Conservation (phyloP, 495 filamentous ascomycete species). For the Penicillium argentinense region DNA sequence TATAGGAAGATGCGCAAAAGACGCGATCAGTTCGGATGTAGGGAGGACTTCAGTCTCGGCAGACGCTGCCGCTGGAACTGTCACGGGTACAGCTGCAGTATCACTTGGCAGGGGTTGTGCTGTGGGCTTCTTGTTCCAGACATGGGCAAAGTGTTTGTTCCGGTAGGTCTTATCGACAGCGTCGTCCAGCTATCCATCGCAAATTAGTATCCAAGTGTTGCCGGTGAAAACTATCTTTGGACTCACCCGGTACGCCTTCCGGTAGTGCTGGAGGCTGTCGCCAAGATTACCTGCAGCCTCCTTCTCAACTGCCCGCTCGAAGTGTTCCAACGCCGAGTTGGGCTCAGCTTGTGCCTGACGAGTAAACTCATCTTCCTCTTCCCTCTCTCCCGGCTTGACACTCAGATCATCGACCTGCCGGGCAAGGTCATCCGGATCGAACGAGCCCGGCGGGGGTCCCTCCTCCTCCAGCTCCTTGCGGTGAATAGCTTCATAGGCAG, state of each 20-base stretch:
- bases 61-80: conserved; percentile 50
- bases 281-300: conserved; percentile 82
- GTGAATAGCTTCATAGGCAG: conserved; percentile 32
- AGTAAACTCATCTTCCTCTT: conserved; percentile 34
- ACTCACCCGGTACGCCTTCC: conserved; percentile 80
- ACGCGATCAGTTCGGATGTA: conserved; percentile 68
- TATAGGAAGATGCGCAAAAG: conserved; percentile 69
- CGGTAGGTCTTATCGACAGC: conserved; percentile 82
- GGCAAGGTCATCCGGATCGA: conserved; percentile 41
- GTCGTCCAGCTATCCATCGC: conserved; percentile 83
- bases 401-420: conserved; percentile 39
- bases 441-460: conserved; percentile 36
- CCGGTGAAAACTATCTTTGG: too few relatives aligned
- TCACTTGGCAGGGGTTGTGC: conserved; percentile 54
- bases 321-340: conserved; percentile 83
- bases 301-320: conserved; percentile 86
- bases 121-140: conserved; percentile 55
- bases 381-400: conserved; percentile 30
- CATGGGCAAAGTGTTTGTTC: conserved; percentile 79
- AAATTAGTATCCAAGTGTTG: too few relatives aligned
- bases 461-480: conserved; percentile 42
- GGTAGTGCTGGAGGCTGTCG: conserved; percentile 85
- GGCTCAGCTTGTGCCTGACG: conserved; percentile 50
- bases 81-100: conserved; percentile 50
- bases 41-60: conserved; percentile 45